Evolutionary conservation across 2,329 filamentous ascomycete genomes (phyloP).

Genomic region (Fusarium sp.): DNA sequence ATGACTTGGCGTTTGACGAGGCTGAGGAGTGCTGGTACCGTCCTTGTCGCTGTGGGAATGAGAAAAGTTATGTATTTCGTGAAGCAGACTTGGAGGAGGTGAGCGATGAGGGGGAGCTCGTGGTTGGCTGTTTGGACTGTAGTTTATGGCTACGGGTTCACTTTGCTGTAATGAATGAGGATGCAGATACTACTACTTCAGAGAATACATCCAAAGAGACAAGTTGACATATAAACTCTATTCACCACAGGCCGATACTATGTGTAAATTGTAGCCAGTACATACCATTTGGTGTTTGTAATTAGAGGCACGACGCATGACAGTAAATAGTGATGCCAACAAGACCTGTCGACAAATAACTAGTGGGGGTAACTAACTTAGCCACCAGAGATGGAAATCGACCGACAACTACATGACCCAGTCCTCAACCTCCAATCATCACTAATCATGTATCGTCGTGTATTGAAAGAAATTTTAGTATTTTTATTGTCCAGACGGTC

Average conservation of each 20-base stretch:
- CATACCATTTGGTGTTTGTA: too few relatives aligned
- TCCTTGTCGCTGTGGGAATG: slow-evolving; percentile 75
- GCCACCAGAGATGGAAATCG: too few relatives aligned
- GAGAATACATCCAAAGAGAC: slow-evolving; percentile 35
- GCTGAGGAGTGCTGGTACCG: slow-evolving; percentile 66
- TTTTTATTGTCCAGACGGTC: slow-evolving; percentile 71
- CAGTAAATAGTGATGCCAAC: not conserved
- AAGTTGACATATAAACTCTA: slow-evolving; percentile 38
- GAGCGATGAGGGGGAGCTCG: slow-evolving; percentile 70
- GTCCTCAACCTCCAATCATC: slow-evolving; percentile 11
- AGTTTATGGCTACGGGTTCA: slow-evolving; percentile 77
- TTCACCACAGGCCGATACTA: not conserved
- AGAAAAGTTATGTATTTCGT: slow-evolving; percentile 70
- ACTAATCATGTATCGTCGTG: slow-evolving; percentile 45
- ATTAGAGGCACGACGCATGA: too few relatives aligned
- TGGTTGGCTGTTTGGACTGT: slow-evolving; percentile 77
- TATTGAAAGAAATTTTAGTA: slow-evolving; percentile 63
- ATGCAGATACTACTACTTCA: slow-evolving; percentile 37
- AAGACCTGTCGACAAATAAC: not conserved
- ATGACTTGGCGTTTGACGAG: slow-evolving; percentile 72
- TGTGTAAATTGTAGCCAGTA: not conserved
- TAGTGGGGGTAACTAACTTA: too few relatives aligned
- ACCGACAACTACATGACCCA: not conserved
- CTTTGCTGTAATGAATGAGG: slow-evolving; percentile 69
- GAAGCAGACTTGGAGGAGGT: slow-evolving; percentile 74